phyloP scores from a whole-genome alignment of 1,139 yeast genomes.

The Sugiyamaella neomexicana region DNA sequence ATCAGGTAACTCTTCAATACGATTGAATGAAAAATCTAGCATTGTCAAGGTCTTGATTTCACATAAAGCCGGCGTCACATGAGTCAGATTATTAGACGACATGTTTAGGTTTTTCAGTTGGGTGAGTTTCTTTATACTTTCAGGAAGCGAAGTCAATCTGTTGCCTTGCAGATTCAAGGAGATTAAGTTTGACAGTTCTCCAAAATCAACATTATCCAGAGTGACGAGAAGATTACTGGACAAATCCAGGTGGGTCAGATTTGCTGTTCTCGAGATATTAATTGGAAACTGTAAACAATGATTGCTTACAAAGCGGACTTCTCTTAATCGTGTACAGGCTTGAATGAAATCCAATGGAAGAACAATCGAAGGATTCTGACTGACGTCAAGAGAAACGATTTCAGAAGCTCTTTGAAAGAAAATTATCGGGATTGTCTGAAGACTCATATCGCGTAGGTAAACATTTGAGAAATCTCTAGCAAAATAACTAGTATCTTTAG shows the following conservation, averaged over 20 bases:
- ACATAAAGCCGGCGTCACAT: constrained; percentile 70
- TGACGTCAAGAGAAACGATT: constrained; percentile 78
- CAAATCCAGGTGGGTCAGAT: constrained; percentile 68
- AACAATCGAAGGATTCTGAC: constrained; percentile 82
- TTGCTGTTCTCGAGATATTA: constrained; percentile 67
- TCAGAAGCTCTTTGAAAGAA: constrained; percentile 81
- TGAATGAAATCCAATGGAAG: constrained; percentile 85
- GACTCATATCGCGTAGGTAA: constrained; percentile 67
- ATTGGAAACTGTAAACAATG: constrained; percentile 74
- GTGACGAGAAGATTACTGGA: constrained; percentile 40
- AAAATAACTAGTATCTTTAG: constrained; percentile 53
- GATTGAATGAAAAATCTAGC: constrained; percentile 82
- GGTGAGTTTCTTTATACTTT: constrained; percentile 55
- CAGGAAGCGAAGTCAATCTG: constrained; percentile 66
- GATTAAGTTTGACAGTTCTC: constrained; percentile 33
- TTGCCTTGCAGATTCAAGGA: constrained; percentile 60
- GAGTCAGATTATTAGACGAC: constrained; percentile 74
- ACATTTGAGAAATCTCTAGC: constrained; percentile 73
- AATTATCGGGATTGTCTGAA: constrained; percentile 81
- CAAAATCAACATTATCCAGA: constrained; percentile 37
- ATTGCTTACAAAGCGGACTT: constrained; percentile 68
- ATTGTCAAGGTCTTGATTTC: constrained; percentile 60
- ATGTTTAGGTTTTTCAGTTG: constrained; percentile 64
- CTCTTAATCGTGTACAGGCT: constrained; percentile 68
- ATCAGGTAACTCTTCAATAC: constrained; percentile 60